Evolutionary conservation across 495 filamentous ascomycete species (phyloP), one percentile per base, ranked within the genome.

Genomic region (Podospora sp.): DNA sequence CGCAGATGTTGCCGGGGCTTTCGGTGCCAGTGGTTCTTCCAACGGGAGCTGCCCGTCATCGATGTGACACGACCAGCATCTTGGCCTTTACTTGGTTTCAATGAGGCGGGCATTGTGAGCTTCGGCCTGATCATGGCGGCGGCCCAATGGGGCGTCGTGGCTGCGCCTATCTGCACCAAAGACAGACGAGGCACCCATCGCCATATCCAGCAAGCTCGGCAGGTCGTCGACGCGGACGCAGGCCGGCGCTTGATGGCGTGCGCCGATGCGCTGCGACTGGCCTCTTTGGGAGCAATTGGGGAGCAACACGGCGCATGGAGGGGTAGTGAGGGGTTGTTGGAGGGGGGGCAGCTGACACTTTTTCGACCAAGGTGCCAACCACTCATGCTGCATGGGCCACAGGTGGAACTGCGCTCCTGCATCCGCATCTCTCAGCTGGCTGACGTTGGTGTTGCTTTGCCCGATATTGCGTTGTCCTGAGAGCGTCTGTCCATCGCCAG

Each of bases 271-370:
- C 68, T 73, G 69, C 71, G 68, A 67, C 55, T 71, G 66, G 66
- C 59, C 61, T 25, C 52, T 71, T 73, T 65, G 59, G 68, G 71
- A 64, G 50, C 55, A 70, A 65, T 66, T 69, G 55, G 69, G 65
- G 63, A 67, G 66, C 61, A 74, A 56, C 65, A 29, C 52, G 36
- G 36, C 68, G 65, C 67, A 59, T 62, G 53, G 72, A 72, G 72
- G 72, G 67, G 66, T 58, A 69, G 61, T 58, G 69, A 75, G 72
- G 71, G 71, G 71, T 63, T 27, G 40, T 46, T 66, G 63, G 73
- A 73, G 74, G 74, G 72, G 29, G 67, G 61, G 40, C 61, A 73
- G 67, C 63, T 76, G 74, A 75, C 74, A 68, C 69, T 63, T 65
- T 66, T 69, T 29, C 50, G 65, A 35, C 14, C 26, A 59, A 18